Percentiles rank a stretch among this genome's conserved stretches.
phyloP scores from a whole-genome alignment of 169 alveolate genomes.

The Plasmodium fragile region DNA sequence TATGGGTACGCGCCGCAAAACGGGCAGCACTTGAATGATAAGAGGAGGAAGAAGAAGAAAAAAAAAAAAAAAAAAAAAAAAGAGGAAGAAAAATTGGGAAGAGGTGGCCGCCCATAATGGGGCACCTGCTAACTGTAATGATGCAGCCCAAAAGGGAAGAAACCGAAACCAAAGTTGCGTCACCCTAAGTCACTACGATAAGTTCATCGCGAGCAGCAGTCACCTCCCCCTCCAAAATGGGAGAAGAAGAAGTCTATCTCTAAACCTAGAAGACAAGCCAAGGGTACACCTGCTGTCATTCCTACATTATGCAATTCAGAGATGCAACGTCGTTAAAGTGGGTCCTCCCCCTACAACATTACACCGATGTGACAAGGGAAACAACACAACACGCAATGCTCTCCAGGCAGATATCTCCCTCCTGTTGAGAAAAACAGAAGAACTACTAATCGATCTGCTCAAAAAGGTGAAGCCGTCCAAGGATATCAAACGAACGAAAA shows the following conservation, averaged over 20 bases:
- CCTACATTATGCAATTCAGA: neutral
- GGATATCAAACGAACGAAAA: conserved; percentile 41
- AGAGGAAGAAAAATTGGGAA: neutral
- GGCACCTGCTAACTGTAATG: too few relatives aligned
- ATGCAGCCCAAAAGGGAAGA: neutral
- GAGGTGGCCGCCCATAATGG: neutral
- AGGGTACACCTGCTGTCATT: neutral
- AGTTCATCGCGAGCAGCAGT: neutral
- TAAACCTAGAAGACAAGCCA: neutral
- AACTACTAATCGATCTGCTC: conserved; percentile 8
- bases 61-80: neutral
- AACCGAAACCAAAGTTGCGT: neutral
- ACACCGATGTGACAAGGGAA: neutral
- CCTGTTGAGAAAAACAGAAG: conserved; percentile 26
- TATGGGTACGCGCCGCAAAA: neutral
- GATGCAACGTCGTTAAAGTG: neutral
- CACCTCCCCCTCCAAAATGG: neutral
- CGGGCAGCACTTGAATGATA: neutral
- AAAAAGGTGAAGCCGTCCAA: conserved; percentile 66
- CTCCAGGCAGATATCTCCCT: neutral
- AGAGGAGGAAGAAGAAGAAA: neutral
- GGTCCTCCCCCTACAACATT: neutral
- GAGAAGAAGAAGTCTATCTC: neutral
- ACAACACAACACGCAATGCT: neutral
- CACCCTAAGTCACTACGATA: neutral